Evolutionary conservation across 805 yeast genomes (phyloP).

Genomic region (Metschnikowia noctiluminum): DNA sequence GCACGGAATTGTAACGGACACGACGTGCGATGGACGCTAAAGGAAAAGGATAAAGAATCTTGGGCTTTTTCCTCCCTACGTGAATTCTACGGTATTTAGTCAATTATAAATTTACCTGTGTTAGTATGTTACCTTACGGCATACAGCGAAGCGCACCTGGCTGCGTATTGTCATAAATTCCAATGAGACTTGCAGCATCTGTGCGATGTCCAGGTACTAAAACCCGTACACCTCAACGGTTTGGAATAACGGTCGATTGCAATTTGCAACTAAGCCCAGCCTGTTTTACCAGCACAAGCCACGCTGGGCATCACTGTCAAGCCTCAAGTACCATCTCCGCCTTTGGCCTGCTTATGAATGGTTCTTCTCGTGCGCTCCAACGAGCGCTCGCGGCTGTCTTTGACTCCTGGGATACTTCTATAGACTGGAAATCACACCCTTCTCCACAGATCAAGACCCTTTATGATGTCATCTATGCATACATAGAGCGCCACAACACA

Average conservation of each 20-base stretch:
- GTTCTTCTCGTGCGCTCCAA: conserved; percentile 16
- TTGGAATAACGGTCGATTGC: no score
- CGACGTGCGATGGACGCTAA: no score
- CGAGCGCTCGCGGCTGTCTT: conserved; percentile 14
- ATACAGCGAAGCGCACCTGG: no score
- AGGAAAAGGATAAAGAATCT: no score
- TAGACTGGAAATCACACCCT: conserved; percentile 11
- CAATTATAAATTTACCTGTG: no score
- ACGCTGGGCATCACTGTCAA: background rate
- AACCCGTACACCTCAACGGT: conserved; percentile 4
- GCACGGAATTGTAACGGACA: no score
- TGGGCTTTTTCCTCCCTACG: no score
- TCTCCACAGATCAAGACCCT: conserved; percentile 10
- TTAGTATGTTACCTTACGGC: no score
- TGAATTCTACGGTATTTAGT: no score
- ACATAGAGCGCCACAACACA: conserved; percentile 33
- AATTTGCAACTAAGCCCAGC: background rate
- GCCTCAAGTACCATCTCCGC: background rate
- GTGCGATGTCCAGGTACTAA: background rate
- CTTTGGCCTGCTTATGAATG: conserved; percentile 8
- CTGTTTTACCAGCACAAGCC: background rate
- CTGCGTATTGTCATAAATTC: no score
- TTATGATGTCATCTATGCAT: conserved; percentile 14
- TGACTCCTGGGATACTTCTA: conserved; percentile 12
- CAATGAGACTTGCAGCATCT: no score